Base-by-base conservation (phyloP, 225 moss, liverwort and hornwort species). In the Sphagnum tenellum region DNA sequence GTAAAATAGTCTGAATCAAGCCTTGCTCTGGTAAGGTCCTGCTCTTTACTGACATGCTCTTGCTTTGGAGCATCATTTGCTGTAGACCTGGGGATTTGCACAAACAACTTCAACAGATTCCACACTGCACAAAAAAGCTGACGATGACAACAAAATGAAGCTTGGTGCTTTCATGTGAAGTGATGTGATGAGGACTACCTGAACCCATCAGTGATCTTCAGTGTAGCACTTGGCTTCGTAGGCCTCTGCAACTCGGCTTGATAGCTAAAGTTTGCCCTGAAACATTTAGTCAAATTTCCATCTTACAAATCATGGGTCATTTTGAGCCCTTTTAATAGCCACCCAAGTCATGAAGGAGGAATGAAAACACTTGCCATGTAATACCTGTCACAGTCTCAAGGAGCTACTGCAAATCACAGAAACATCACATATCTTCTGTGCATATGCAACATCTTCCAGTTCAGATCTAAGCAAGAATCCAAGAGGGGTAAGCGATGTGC, bases 131-230 rank as follows among this genome's bases (percentile, higher is more conserved):
- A 78, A 64, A 64, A 64, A 66, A 29, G 64, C 56, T 63, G 72
- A 66, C 2, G 9, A 52, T 53, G 52, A 55, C 47, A 57, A n/a
- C 8, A 65, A 47, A 52, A 65, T 64, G 46, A 7, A 60, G 7
- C 60, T 60, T 60, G 8, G 6, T 45, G 60, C 60, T 7, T 14
- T 12, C 6, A 14, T 14, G 14, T 14, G 7, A 7, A 60, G 10
- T 57, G 12, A 12, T 11, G 14, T 14, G 14, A 29, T 29, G 29
- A 29, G 29, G 29, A 29, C 29, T 29, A 96, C 95, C 95, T 96
- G 76, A 96, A 92, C 75, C 92, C 89, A 73, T 92, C 95, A 79
- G 92, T 87, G 66, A 96, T 81, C 81, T 85, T 88, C 44, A 78
- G 95, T 66, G 92, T 74, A 60, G 76, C 85, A 60, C 73, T 72